These are phyloP conservation scores for Dactylellina drechsleri DNA, from an alignment of 2,329 filamentous ascomycete genomes.

Conservation along the genomic window DNA sequence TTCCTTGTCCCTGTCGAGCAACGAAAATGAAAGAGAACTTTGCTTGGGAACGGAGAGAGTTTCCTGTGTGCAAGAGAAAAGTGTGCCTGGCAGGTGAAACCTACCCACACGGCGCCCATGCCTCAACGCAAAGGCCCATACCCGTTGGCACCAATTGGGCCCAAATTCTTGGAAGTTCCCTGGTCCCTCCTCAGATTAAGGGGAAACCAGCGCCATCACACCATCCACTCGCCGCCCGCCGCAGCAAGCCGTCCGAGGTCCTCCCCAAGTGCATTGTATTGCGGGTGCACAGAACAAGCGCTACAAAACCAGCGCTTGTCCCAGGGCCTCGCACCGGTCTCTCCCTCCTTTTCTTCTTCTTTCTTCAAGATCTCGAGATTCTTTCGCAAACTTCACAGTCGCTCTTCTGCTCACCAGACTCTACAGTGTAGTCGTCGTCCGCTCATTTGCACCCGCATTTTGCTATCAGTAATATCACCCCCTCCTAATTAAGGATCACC, in stretches of 20 bases:
- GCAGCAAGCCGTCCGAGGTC: neutral
- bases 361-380: conserved; percentile 8
- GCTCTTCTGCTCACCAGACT: conserved; percentile 45
- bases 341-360: conserved; percentile 27
- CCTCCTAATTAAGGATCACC: neutral
- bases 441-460: conserved; percentile 29
- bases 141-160: conserved; percentile 6
- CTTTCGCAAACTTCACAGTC: conserved; percentile 14
- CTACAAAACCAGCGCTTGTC: conserved; percentile 52
- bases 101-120: conserved; percentile 41
- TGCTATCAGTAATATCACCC: neutral
- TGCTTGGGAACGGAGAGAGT: neutral
- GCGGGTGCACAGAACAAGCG: neutral
- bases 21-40: conserved; percentile 1
- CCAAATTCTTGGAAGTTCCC: conserved; percentile 15
- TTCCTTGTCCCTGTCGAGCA: conserved; percentile 24
- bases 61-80: neutral
- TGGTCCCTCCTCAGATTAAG: conserved; percentile 43
- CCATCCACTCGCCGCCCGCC: conserved; percentile 7
- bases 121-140: conserved; percentile 37
- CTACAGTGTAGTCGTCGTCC: conserved; percentile 55
- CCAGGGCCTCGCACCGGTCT: conserved; percentile 18
- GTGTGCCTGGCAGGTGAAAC: conserved; percentile 51
- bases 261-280: neutral
- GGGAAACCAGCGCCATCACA: conserved; percentile 24